A percentile compares a stretch with the other conserved stretches of the same genome.
phyloP scores from a whole-genome alignment of 1,139 yeast genomes.

The Saccharomyces hybrid region DNA sequence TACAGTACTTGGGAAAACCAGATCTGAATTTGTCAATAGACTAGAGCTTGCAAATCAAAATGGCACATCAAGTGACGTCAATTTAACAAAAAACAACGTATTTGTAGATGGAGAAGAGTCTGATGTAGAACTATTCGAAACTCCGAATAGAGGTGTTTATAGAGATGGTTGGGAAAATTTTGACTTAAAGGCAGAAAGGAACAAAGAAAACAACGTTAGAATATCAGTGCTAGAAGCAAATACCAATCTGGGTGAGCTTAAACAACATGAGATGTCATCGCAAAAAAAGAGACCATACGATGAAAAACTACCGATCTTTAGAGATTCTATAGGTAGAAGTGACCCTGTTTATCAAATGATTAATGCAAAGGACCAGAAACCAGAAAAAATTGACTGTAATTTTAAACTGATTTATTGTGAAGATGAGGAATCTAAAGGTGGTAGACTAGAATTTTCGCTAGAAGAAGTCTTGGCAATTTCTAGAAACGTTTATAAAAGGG shows the following conservation, averaged over 20 bases:
- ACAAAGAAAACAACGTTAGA: constrained; percentile 51
- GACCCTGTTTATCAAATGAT: constrained; percentile 42
- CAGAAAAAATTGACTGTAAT: constrained; percentile 60
- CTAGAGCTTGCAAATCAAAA: not conserved
- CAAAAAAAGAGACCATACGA: constrained; percentile 14
- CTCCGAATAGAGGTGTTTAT: constrained; percentile 2
- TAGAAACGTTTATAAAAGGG: constrained; percentile 30
- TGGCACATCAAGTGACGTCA: not conserved
- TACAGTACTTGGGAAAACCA: not conserved
- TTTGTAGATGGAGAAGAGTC: not conserved
- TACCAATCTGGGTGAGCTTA: constrained; percentile 14
- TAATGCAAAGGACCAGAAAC: constrained; percentile 49
- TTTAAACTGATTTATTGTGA: constrained; percentile 48
- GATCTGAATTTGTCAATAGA: not conserved
- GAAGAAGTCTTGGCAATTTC: constrained; percentile 54
- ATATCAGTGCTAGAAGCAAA: not conserved
- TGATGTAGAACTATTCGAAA: not conserved
- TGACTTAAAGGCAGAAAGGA: constrained; percentile 45
- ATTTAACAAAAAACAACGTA: not conserved
- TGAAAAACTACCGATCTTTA: constrained; percentile 39
- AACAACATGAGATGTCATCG: constrained; percentile 32
- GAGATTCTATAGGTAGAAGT: constrained; percentile 33
- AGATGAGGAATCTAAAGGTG: constrained; percentile 34
- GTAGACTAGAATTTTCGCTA: constrained; percentile 40
- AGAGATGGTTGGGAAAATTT: constrained; percentile 44